Evolutionary conservation across 129 eudicot species (phyloP).

Genomic region (Smallanthus sonchifolius): DNA sequence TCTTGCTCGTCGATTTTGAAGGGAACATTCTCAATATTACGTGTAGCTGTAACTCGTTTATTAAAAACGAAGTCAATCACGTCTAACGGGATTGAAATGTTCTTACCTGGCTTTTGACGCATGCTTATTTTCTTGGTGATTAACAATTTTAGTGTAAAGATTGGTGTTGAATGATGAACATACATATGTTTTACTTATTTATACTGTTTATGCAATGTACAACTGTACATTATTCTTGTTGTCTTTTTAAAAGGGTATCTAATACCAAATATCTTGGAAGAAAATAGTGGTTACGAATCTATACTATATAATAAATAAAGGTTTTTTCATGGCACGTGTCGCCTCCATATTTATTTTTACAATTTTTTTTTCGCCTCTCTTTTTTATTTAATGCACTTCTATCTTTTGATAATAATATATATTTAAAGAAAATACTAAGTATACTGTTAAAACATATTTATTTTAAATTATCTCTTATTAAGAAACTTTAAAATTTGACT

Average conservation of each 20-base stretch:
- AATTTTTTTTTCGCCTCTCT: too few relatives aligned
- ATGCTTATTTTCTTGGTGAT: background rate
- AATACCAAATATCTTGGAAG: background rate
- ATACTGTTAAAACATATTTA: too few relatives aligned
- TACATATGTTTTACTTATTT: background rate
- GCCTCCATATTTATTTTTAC: too few relatives aligned
- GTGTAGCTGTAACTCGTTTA: background rate
- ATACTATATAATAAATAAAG: too few relatives aligned
- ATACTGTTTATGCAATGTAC: background rate
- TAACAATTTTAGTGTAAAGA: background rate
- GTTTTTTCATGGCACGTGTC: too few relatives aligned
- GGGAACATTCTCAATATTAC: conserved; percentile 7
- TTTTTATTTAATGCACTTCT: too few relatives aligned
- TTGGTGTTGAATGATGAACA: background rate
- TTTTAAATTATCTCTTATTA: too few relatives aligned
- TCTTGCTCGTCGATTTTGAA: conserved; percentile 6
- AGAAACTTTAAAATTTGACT: too few relatives aligned
- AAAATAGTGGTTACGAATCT: background rate
- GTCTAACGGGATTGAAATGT: background rate
- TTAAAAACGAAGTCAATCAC: background rate
- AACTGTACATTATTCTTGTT: background rate
- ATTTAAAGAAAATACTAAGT: too few relatives aligned
- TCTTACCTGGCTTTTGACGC: background rate
- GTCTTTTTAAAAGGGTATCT: background rate
- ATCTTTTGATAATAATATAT: too few relatives aligned